Base-by-base conservation (phyloP, 2,329 filamentous ascomycete genomes). In the Neofusicoccum kwambonambiense region DNA sequence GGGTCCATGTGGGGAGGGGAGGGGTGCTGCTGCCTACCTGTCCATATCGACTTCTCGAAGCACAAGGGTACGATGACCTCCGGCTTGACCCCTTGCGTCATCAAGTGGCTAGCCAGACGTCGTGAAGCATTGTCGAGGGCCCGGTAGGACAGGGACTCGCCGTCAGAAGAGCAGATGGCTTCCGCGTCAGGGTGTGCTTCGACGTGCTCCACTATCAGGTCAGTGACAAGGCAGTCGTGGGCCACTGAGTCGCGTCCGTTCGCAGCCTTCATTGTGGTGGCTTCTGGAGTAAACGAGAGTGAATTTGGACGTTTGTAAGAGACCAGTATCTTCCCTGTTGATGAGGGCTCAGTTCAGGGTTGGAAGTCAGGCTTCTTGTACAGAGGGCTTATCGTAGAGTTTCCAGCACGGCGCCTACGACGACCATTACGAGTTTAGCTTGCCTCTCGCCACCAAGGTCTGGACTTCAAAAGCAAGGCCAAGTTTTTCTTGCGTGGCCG, bases 11-110 rank as follows among this genome's bases (percentile, higher is more conserved):
- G 52, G 5, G 19, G 11, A 12, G n/a, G 6, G 37, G 4, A 15
- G 34, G 1, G 7, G 19, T 4, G 11, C 8, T 8, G 35, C 6
- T 42, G 37, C 12, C 6, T 44, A 57, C 52, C 37, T 44, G 52
- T 44, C 31, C 87, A 76, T 1, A 87, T 75, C 0, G 89, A 93
- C 73, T 95, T 96, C 27, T 93, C 86, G 85, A 96, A 88, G 54
- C 89, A 81, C 50, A 96, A 84, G 35, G 87, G 88, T 15, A 96
- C 80, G 9, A 91, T 78, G n/a, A 86, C 81, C 7, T 87, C 85
- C 1, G 81, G 75, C 1, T 75, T 67, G 0, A 84, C 78, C 0
- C 84, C 83, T 1, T 77, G 72, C 2, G 78, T 70, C 3, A 12
- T 8, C 19, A 57, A 70, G 0, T 96, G 75, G 66, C 82, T 73